Base-by-base conservation (phyloP, 2,329 filamentous ascomycete genomes). In the Ascochyta clinopodiicola region DNA sequence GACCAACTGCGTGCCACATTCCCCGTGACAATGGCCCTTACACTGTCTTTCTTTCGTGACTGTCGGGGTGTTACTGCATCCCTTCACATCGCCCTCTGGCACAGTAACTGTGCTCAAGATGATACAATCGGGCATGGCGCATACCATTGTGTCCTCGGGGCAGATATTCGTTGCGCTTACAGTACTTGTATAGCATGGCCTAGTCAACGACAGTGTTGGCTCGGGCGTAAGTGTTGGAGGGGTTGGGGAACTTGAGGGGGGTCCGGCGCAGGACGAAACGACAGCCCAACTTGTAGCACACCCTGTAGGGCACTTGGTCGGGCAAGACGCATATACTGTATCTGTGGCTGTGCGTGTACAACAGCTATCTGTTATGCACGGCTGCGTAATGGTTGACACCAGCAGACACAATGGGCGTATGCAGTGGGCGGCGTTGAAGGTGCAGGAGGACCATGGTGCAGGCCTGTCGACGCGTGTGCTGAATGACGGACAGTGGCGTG, bases 241-340 rank as follows among this genome's bases (percentile, higher is more conserved):
- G 12, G 29, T 31, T 15, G 15, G 9, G 8, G 32, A 17, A 35
- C 6, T 35, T 7, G 32, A 17, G 15, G 27, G 37, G 13, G 49
- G 21, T 24, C 36, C 40, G 19, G 49, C 36, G 22, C 32, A 56
- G 29, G 52, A 42, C 10, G 37, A 15, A 17, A 48, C 57, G 17
- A 59, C 43, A 10, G 46, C 51, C 57, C 63, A 68, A 7, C 52
- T 58, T 24, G 55, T 59, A 4, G 57, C 63, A 46, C 65, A 68
- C 10, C 54, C 64, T 8, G 54, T 55, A 5, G 57, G 57, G 44
- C 60, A 61, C 22, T 38, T 40, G 3, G 44, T 60, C 32, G 50
- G 48, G 43, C 65, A 68, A 10, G 38, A 36, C 19, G 51, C 53
- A 43, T 56, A 64, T 21, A 55, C 49, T 15, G 60, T 62, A 25